Evolutionary conservation across 345 rosid genomes (phyloP), one percentile per base, ranked within the genome.

Genomic region (Moricandia moricandioides): DNA sequence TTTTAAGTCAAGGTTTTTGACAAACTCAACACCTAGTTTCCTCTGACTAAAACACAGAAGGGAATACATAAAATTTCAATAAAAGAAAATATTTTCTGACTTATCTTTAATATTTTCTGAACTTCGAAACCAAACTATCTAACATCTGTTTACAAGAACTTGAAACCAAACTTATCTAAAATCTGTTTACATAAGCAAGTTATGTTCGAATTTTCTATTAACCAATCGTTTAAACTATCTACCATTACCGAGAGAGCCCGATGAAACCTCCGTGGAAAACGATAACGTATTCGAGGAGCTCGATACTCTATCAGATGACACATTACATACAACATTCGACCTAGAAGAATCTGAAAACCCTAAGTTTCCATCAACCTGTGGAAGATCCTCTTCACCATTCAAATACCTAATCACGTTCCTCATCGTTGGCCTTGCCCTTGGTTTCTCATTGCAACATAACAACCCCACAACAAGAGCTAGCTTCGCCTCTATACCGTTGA

Each of bases 381-480:
- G 78, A 67, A 78, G 60, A 39, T 72, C 59, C 12, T 66, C 78
- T 5, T 78, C 81, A 0, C 68, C 65, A 1, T 67, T 68, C 40
- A 78, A 30, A 40, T 73, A 78, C 6, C 74, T 39, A 67, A 78
- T 60, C 64, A 78, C 81, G 12, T 18, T 14, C 68, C 78, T 67
- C 78, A 78, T 78, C 39, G 78, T 40, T 3, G 81, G 78, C 6
- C 81, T 39, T 37, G 10, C 40, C 47, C 6, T 35, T 6, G 81
- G 60, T 31, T 40, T 78, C 24, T 73, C 65, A 68, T 73, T 60
- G 8, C 78, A 78, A 73, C 81, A 78, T 0, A 72, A 59, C 33
- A 78, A 62, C 27, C 81, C 81, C 35, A 73, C 77, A 18, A 30
- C 40, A 4, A 78, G 69, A 39, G 33, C 59, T 68, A 72, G 17